Evolutionary conservation across 2,329 filamentous ascomycete genomes (phyloP), one percentile per base, ranked within the genome.

Genomic region (Xylaria sp.): DNA sequence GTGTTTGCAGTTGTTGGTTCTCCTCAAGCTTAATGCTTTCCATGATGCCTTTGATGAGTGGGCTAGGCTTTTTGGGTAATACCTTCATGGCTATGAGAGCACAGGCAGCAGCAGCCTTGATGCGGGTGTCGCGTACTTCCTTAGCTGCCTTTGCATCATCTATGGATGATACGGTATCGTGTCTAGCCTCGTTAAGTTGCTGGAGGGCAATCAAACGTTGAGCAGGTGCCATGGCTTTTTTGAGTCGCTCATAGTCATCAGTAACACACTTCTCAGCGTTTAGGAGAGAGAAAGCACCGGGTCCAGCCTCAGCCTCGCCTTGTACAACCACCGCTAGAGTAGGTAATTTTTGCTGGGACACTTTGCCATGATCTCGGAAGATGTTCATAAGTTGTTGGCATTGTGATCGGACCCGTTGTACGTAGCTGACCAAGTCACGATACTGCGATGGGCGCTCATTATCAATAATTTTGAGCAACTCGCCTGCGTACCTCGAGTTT

Each of bases 1-100:
- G 92, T 74, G 89, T 89, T 79, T 99, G 96, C 1, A 99, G 85
- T 73, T 96, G 93, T 33, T 91, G 82, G 76, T 97, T 98, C 75
- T 98, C 96, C 78, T 99, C 97, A 46, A 90, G 91, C 82, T 98
- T 99, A 77, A 99, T 89, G 76, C 95, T 98, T 79, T 99, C 96
- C 96, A 99, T 99, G 81, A 99, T 92, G 2, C 91, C 93, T 82
- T 97, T 98, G 82, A 99, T 99, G 13, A 97, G 89, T 20, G 91
- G 89, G 70, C 93, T 94, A 10, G 95, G 94, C 79, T 97, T 98
- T 87, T 97, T 98, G 0, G 97, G 95, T 10, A 98, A 86, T 36
- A 92, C 87, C 67, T 90, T 89, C 82, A 98, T 90, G n/a, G 94
- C 92, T 58, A 99, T 92, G 66, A 98, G 83, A 12, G 94, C 94